Evolutionary conservation across 2,329 filamentous ascomycete species (phyloP).

Genomic region (Fusarium torulosum): DNA sequence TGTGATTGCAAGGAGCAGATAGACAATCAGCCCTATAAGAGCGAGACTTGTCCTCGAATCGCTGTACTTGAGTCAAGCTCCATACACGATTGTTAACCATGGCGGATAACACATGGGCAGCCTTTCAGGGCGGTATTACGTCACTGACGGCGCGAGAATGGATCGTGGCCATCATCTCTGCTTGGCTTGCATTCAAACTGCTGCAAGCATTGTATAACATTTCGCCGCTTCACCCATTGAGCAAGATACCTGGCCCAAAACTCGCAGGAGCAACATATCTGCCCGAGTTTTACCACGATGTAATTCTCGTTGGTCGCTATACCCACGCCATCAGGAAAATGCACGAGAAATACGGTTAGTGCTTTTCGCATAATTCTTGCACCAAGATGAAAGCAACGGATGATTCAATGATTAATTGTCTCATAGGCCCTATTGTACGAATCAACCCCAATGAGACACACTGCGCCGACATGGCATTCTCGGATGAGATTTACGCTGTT

Average conservation of each 20-base stretch:
- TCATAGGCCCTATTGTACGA: constrained; percentile 9
- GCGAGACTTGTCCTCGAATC: neutral
- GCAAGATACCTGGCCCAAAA: constrained; percentile 23
- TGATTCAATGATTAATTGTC: rapidly evolving
- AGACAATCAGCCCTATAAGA: neutral
- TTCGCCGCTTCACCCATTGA: constrained; percentile 20
- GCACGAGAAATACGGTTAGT: constrained; percentile 25
- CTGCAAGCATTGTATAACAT: constrained; percentile 22
- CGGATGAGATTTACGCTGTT: constrained; percentile 22
- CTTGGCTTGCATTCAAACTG: constrained; percentile 3
- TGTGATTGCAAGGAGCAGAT: neutral
- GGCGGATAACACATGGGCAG: neutral
- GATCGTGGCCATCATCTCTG: neutral
- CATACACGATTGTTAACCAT: neutral
- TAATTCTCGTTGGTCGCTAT: constrained; percentile 25
- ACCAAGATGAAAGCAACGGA: rapidly evolving
- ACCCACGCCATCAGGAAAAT: constrained; percentile 23
- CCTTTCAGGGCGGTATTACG: neutral
- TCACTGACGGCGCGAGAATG: constrained; percentile 1
- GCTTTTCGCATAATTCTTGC: rapidly evolving
- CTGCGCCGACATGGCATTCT: constrained; percentile 26
- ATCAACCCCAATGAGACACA: constrained; percentile 23
- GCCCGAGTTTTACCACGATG: constrained; percentile 26
- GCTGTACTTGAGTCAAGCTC: neutral
- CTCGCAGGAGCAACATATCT: constrained; percentile 26